phyloP scores from a whole-genome alignment of 345 rosid genomes.

The Euclidium syriacum region DNA sequence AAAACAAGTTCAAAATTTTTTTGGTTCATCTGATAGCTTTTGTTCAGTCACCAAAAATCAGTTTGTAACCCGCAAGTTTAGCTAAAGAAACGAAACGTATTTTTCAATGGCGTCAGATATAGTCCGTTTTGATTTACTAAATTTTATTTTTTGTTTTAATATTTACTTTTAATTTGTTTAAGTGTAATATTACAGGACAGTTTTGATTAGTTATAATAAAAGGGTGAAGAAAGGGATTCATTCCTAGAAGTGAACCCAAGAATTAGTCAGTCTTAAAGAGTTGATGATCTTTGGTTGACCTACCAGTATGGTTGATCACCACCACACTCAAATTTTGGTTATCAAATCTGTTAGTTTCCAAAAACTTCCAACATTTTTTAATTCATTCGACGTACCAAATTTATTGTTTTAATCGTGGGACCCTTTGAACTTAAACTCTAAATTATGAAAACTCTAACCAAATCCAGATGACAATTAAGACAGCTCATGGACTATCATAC shows the following conservation, averaged over 20 bases:
- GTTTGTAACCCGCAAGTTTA: too few species aligned
- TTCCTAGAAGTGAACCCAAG: too few species aligned
- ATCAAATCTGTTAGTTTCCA: conserved; percentile 2
- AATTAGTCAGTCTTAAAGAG: not conserved
- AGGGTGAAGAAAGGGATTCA: too few species aligned
- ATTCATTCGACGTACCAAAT: conserved; percentile 2
- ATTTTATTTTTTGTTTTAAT: not conserved
- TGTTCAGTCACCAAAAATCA: too few species aligned
- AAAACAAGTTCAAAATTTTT: too few species aligned
- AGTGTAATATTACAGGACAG: too few species aligned
- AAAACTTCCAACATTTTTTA: not conserved
- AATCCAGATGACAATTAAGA: not conserved
- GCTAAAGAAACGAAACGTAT: too few species aligned
- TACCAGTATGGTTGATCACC: conserved; percentile 26
- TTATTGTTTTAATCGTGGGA: conserved; percentile 7
- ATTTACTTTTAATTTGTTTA: too few species aligned
- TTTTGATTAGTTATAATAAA: too few species aligned
- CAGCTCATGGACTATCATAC: not conserved
- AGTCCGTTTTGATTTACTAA: too few species aligned
- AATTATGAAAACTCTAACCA: not conserved
- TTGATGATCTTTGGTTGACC: conserved; percentile 30
- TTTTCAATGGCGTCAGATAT: too few species aligned
- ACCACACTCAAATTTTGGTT: conserved; percentile 22
- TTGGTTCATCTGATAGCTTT: too few species aligned
- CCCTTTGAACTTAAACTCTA: not conserved